These are phyloP conservation scores for Desmodesmus armatus DNA, from an alignment of 139 green algal species.

Conservation along the genomic window DNA sequence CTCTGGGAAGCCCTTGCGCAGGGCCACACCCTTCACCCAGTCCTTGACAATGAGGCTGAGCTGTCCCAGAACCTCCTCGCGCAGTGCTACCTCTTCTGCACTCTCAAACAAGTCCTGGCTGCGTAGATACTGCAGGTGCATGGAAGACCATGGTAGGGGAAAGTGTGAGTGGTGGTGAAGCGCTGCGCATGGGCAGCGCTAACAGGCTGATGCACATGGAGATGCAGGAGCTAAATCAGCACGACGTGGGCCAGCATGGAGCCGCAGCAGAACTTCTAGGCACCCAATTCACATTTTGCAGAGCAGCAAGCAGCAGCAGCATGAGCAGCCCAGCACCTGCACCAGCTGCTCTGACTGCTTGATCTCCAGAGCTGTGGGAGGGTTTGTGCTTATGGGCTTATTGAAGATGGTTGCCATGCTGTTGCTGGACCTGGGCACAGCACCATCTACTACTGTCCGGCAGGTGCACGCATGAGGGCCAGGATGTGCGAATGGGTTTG, in stretches of 20 bases:
- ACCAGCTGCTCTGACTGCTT: constrained; percentile 59
- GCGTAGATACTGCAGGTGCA: constrained; percentile 68
- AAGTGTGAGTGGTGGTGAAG: background rate
- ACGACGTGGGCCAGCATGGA: no score
- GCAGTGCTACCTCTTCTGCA: constrained; percentile 56
- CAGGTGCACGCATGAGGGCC: no score
- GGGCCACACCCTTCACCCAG: constrained; percentile 74
- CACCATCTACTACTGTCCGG: no score
- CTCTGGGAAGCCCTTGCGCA: constrained; percentile 54
- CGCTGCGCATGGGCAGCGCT: background rate
- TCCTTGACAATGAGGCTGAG: constrained; percentile 73
- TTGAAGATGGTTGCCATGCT: constrained; percentile 36
- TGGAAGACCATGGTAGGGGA: background rate
- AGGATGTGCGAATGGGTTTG: no score
- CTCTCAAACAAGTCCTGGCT: constrained; percentile 71
- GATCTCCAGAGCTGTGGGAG: constrained; percentile 47
- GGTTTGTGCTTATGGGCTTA: constrained; percentile 34
- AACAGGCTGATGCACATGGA: background rate
- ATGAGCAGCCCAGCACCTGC: constrained; percentile 44
- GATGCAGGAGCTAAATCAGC: no score
- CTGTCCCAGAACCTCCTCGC: constrained; percentile 75
- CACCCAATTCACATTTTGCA: background rate
- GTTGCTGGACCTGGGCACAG: no score
- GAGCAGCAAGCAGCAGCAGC: background rate
- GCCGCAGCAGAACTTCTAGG: no score